These are phyloP conservation scores for Ceratocystis papillata DNA, from an alignment of 2,329 filamentous ascomycete species.

Conservation along the genomic window DNA sequence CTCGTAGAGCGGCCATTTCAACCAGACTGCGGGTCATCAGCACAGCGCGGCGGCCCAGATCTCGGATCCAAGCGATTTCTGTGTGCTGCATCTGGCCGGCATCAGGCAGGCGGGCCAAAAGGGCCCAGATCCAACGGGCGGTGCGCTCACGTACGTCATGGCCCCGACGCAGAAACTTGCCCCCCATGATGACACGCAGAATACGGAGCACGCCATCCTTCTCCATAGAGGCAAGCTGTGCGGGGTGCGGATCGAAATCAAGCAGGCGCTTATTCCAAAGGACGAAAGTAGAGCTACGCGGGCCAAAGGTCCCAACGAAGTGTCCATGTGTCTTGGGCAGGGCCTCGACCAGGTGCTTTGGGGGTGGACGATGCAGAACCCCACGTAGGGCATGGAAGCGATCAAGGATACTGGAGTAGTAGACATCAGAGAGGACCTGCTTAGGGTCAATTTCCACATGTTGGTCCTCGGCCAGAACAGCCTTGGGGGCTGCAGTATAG, in stretches of 20 bases:
- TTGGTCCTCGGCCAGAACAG: slow-evolving; percentile 28
- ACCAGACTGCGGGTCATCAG: slow-evolving; percentile 45
- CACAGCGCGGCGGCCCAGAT: slow-evolving; percentile 67
- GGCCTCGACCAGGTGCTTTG: slow-evolving; percentile 40
- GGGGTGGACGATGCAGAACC: slow-evolving; percentile 47
- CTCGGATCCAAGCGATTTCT: slow-evolving; percentile 65
- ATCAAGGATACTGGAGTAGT: slow-evolving; percentile 53
- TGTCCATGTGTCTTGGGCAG: slow-evolving; percentile 46
- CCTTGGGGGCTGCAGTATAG: slow-evolving; percentile 53
- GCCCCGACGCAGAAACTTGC: slow-evolving; percentile 52
- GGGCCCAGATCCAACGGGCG: slow-evolving; percentile 75
- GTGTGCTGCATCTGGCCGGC: slow-evolving; percentile 63
- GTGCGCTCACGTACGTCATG: slow-evolving; percentile 51
- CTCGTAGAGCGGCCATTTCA: slow-evolving; percentile 41
- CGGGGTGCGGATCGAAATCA: slow-evolving; percentile 45
- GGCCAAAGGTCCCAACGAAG: slow-evolving; percentile 45
- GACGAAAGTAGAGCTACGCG: slow-evolving; percentile 39
- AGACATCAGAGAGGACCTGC: slow-evolving; percentile 49
- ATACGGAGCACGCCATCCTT: slow-evolving; percentile 56
- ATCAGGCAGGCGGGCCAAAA: slow-evolving; percentile 65
- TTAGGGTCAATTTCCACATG: slow-evolving; percentile 30
- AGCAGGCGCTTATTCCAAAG: slow-evolving; percentile 45
- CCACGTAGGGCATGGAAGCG: slow-evolving; percentile 57
- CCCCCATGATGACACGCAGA: slow-evolving; percentile 54
- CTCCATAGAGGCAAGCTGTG: slow-evolving; percentile 53